Conservation (phyloP, 371 early-diverging fungal genomes). For the Apophysomyces elegans region DNA sequence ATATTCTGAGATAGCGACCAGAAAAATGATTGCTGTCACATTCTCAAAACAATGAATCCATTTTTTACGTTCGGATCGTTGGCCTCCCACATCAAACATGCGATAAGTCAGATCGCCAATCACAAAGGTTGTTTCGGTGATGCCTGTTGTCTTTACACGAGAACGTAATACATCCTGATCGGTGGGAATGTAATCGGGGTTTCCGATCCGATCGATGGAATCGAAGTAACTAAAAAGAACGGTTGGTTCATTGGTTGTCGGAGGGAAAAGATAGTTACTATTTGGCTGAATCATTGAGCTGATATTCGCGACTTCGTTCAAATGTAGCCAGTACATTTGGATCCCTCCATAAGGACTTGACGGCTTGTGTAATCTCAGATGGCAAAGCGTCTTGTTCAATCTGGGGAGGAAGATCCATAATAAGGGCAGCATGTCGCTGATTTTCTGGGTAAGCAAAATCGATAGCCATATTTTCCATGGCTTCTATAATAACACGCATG, state of each 20-base stretch:
- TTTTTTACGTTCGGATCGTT: slow-evolving; percentile 87
- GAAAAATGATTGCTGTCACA: slow-evolving; percentile 91
- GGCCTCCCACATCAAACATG: slow-evolving; percentile 94
- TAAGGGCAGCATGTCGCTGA: slow-evolving; percentile 63
- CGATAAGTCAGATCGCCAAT: slow-evolving; percentile 84
- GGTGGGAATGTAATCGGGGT: slow-evolving; percentile 73
- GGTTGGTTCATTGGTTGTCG: not conserved
- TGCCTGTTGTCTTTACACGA: slow-evolving; percentile 86
- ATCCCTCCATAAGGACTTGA: slow-evolving; percentile 83
- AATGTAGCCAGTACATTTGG: slow-evolving; percentile 78
- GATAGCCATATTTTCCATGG: slow-evolving; percentile 88
- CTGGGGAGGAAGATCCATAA: slow-evolving; percentile 78
- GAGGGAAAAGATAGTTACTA: slow-evolving; percentile 56
- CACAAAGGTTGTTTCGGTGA: slow-evolving; percentile 83
- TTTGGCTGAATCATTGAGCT: slow-evolving; percentile 85
- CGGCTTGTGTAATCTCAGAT: slow-evolving; percentile 76
- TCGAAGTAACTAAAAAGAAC: slow-evolving; percentile 78
- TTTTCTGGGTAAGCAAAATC: slow-evolving; percentile 62
- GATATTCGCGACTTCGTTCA: slow-evolving; percentile 83
- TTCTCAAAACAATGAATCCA: slow-evolving; percentile 95
- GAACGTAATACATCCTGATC: slow-evolving; percentile 88
- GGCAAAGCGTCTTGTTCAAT: slow-evolving; percentile 84
- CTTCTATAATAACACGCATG: slow-evolving; percentile 92
- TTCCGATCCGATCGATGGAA: slow-evolving; percentile 85
- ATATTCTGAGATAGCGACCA: slow-evolving; percentile 92